Percentiles rank a stretch among this genome's conserved stretches.
Evolutionary conservation across 805 yeast species (phyloP).

Genomic region (Citeromyces nyonsensis): DNA sequence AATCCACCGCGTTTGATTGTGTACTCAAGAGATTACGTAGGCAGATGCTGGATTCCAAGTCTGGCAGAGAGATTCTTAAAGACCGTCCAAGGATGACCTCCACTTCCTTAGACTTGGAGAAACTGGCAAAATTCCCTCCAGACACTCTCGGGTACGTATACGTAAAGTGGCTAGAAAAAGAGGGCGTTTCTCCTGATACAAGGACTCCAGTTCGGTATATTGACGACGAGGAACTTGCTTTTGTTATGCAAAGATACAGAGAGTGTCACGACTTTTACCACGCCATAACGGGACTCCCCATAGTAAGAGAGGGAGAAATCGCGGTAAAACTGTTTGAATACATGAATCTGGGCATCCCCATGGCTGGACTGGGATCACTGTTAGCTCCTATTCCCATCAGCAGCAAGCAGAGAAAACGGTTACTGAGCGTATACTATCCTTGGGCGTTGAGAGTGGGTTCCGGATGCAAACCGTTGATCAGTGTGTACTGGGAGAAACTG

Average conservation of each 20-base stretch:
- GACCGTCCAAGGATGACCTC: slow-evolving; percentile 80
- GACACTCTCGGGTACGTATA: slow-evolving; percentile 73
- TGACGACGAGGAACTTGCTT: slow-evolving; percentile 82
- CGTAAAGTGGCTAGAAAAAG: slow-evolving; percentile 66
- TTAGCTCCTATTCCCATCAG: slow-evolving; percentile 74
- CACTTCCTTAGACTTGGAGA: slow-evolving; percentile 45
- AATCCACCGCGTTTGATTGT: slow-evolving; percentile 66
- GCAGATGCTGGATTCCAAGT: slow-evolving; percentile 60
- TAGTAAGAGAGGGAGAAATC: slow-evolving; percentile 90
- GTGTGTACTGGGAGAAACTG: slow-evolving; percentile 84
- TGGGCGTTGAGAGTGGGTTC: slow-evolving; percentile 76
- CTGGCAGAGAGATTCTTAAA: slow-evolving; percentile 63
- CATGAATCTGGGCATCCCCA: slow-evolving; percentile 83
- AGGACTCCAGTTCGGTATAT: slow-evolving; percentile 79
- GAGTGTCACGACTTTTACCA: slow-evolving; percentile 97
- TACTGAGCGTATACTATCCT: slow-evolving; percentile 62
- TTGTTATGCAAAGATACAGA: slow-evolving; percentile 83
- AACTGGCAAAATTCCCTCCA: slow-evolving; percentile 41
- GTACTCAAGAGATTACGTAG: slow-evolving; percentile 47
- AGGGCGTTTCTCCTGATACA: slow-evolving; percentile 89
- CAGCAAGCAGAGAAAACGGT: slow-evolving; percentile 41
- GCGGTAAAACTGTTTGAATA: slow-evolving; percentile 87
- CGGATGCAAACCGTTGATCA: slow-evolving; percentile 60
- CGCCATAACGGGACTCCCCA: slow-evolving; percentile 80
- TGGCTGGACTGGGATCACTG: slow-evolving; percentile 89